Evolutionary conservation across 2,329 filamentous ascomycete genomes (phyloP), one percentile per base, ranked within the genome.

Genomic region (Fusarium tuaranense): DNA sequence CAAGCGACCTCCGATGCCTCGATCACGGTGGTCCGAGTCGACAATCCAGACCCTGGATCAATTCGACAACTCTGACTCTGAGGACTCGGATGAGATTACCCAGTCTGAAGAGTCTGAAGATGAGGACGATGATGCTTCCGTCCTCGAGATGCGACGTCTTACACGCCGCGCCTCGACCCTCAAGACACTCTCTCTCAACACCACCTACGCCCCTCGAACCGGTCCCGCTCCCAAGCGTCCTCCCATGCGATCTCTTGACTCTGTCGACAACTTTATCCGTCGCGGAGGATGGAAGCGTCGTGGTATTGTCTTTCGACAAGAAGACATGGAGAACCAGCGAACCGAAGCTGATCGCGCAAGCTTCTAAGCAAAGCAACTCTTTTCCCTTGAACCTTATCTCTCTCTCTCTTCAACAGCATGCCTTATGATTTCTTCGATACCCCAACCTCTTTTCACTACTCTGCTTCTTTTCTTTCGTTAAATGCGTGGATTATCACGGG

Each of bases 231-330:
- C 81, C 20, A 78, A 77, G 68, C 77, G 84, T 18, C 84, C 84
- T n/a, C 80, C 81, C 14, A 81, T 85, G 78, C 80, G 80, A 75
- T 80, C 81, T 12, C 77, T 82, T 58, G 82, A 84, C 76, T 81
- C 79, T 68, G 80, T 86, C 72, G 83, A 86, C 58, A 80, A 85
- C 74, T 84, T 84, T 39, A 80, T 84, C 73, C 84, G 84, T 79
- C 82, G 83, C 18, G 83, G 84, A 41, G 83, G 84, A 38, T 86
- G 84, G 84, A 86, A 86, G 81, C 80, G 84, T 65, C 79, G 83
- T 14, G 84, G 83, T 60, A 82, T 86, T 48, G 79, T 85, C 78
- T 85, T 86, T 67, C 77, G 82, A 65, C 72, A 79, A 36, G 78
- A 83, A 32, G 82, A 83, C 38, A 75, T 83, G 20, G 81, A 83